These are phyloP conservation scores for Achaetomiella virescens DNA, from an alignment of 495 filamentous ascomycete species.

Conservation along the genomic window DNA sequence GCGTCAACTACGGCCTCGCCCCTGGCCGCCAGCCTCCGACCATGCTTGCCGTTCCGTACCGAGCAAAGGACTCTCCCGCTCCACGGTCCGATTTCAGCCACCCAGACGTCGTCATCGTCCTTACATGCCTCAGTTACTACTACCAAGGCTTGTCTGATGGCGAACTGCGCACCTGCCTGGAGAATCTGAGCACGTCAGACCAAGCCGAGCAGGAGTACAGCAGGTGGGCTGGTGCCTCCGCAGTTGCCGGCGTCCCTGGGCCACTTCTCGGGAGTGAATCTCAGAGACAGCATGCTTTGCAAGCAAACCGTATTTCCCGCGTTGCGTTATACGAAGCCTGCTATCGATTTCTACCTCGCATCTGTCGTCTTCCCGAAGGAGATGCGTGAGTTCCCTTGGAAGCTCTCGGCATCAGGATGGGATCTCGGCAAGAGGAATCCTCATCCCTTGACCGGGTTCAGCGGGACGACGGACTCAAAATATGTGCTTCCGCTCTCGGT, in stretches of 20 bases:
- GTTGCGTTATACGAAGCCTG: slow-evolving; percentile 45
- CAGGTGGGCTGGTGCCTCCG: slow-evolving; percentile 41
- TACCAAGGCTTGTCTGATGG: slow-evolving; percentile 53
- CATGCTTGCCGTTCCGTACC: slow-evolving; percentile 62
- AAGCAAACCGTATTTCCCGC: slow-evolving; percentile 43
- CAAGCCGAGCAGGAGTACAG: slow-evolving; percentile 50
- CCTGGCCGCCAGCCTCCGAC: slow-evolving; percentile 34
- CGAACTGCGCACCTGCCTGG: slow-evolving; percentile 47
- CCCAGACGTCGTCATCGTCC: slow-evolving; percentile 59
- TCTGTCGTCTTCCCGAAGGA: slow-evolving; percentile 60
- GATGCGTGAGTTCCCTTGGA: slow-evolving; percentile 57
- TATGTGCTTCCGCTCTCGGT: slow-evolving; percentile 52
- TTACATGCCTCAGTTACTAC: slow-evolving; percentile 68
- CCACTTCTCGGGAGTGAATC: slow-evolving; percentile 52
- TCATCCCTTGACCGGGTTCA: slow-evolving; percentile 58
- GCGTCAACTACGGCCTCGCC: slow-evolving; percentile 61
- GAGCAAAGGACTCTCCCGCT: slow-evolving; percentile 62
- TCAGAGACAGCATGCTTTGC: slow-evolving; percentile 46
- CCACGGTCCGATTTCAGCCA: slow-evolving; percentile 66
- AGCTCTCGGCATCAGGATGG: slow-evolving; percentile 65
- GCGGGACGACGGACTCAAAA: slow-evolving; percentile 65
- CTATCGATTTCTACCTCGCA: slow-evolving; percentile 59
- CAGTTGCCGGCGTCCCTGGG: slow-evolving; percentile 35
- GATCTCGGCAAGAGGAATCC: slow-evolving; percentile 49
- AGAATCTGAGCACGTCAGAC: slow-evolving; percentile 48